These are phyloP conservation scores for Pleoardoris graminearum DNA, from an alignment of 2,329 filamentous ascomycete genomes.

Conservation along the genomic window DNA sequence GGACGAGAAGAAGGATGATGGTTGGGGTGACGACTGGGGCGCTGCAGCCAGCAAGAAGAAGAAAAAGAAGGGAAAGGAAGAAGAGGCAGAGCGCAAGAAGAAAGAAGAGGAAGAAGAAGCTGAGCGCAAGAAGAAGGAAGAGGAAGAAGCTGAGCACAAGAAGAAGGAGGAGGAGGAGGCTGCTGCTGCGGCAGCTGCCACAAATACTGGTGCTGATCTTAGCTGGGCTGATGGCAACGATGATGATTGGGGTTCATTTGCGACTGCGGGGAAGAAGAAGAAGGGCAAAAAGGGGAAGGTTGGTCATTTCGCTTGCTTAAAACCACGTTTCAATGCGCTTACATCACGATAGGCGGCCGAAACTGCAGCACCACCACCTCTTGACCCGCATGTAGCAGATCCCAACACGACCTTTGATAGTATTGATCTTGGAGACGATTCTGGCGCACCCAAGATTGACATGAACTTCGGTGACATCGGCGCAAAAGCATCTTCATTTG, in stretches of 20 bases:
- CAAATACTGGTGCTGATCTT: slow-evolving; percentile 28
- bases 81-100: slow-evolving; percentile 44
- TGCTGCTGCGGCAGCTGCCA: slow-evolving; percentile 29
- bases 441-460: slow-evolving; percentile 51
- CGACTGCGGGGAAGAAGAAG: slow-evolving; percentile 36
- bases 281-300: slow-evolving; percentile 48
- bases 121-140: too few relatives aligned
- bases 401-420: slow-evolving; percentile 52
- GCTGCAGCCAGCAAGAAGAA: slow-evolving; percentile 38
- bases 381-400: slow-evolving; percentile 37
- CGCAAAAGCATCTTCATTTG: slow-evolving; percentile 30
- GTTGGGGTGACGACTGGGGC: slow-evolving; percentile 29
- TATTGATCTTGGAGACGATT: slow-evolving; percentile 49
- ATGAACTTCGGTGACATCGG: slow-evolving; percentile 48
- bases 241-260: slow-evolving; percentile 39
- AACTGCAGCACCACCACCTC: slow-evolving; percentile 28
- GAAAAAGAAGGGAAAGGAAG: slow-evolving; percentile 48
- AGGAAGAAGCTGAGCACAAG: too few relatives aligned
- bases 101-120: slow-evolving; percentile 37
- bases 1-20: slow-evolving; percentile 38
- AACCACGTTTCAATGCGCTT: slow-evolving; percentile 35
- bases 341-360: slow-evolving; percentile 35
- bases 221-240: slow-evolving; percentile 37
- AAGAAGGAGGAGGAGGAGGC: slow-evolving; percentile 29
- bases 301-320: slow-evolving; percentile 39